These are phyloP conservation scores for Penicillium sclerotigenum DNA, from an alignment of 2,329 filamentous ascomycete species.

Conservation along the genomic window DNA sequence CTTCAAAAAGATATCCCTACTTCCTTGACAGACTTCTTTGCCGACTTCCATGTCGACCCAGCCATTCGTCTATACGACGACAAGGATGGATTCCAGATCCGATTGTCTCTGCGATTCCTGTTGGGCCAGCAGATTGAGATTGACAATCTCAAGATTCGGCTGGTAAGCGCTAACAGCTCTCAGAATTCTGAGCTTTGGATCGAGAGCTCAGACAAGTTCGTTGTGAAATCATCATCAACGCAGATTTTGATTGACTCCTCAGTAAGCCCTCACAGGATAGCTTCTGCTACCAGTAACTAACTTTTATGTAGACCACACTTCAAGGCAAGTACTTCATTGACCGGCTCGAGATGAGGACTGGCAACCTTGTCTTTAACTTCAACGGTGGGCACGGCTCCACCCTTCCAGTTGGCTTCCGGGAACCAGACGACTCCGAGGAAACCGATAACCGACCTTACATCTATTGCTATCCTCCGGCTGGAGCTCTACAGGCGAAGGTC, in stretches of 20 bases:
- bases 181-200: conserved; percentile 67
- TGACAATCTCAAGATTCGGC: conserved; percentile 61
- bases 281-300: conserved; percentile 2
- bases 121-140: conserved; percentile 68
- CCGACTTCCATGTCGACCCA: conserved; percentile 63
- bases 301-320: conserved; percentile 37
- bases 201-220: conserved; percentile 47
- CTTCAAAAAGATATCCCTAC: conserved; percentile 63
- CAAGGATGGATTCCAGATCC: conserved; percentile 71
- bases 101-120: conserved; percentile 66
- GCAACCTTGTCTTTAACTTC: conserved; percentile 40
- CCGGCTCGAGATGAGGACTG: conserved; percentile 58
- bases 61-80: conserved; percentile 66
- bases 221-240: conserved; percentile 56
- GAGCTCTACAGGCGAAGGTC: conserved; percentile 67
- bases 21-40: conserved; percentile 71
- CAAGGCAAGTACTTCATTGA: conserved; percentile 73
- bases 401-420: conserved; percentile 37
- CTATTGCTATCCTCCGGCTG: conserved; percentile 67
- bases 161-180: conserved; percentile 50
- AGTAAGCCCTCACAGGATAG: conserved; percentile 30
- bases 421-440: conserved; percentile 31
- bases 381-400: conserved; percentile 27
- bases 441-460: conserved; percentile 59
- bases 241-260: conserved; percentile 50